Evolutionary conservation across 139 green algal genomes (phyloP).

Genomic region (Marvania coccoides): DNA sequence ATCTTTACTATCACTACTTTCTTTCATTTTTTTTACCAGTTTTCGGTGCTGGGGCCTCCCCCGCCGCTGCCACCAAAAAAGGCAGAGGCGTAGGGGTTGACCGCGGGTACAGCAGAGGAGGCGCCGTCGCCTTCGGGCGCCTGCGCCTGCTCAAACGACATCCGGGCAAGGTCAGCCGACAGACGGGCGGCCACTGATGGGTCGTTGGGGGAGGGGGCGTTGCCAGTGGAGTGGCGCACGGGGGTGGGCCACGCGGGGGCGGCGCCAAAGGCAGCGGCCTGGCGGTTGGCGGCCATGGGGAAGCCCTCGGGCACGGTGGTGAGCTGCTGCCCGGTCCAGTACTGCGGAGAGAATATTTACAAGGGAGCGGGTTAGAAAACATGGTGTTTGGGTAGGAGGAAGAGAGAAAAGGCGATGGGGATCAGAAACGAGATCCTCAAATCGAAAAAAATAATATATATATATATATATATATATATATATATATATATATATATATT

Average conservation of each 20-base stretch:
- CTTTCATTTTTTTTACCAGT: no score
- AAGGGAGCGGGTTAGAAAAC: background rate
- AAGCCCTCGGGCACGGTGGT: slow-evolving; percentile 17
- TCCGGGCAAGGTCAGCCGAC: slow-evolving; percentile 6
- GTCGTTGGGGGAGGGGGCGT: background rate
- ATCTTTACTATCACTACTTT: no score
- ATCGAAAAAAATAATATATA: no score
- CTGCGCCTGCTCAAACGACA: slow-evolving; percentile 10
- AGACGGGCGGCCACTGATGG: background rate
- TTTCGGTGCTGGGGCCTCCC: no score
- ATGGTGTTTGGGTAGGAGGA: background rate
- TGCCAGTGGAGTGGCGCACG: background rate
- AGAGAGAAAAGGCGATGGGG: background rate
- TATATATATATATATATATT: no score
- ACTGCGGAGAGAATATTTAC: background rate
- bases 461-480: no score
- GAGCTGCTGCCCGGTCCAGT: slow-evolving; percentile 6
- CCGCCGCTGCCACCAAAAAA: slow-evolving; percentile 9
- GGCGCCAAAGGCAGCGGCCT: background rate
- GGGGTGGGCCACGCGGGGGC: background rate
- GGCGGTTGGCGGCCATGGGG: slow-evolving; percentile 8
- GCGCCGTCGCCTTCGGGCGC: background rate
- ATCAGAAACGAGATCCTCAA: no score
- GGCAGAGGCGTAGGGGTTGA: slow-evolving; percentile 13
- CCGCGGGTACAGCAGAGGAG: background rate